Evolutionary conservation across 352 stramenopile species (phyloP), one percentile per base, ranked within the genome.

Genomic region (Aphanomyces euteiches): DNA sequence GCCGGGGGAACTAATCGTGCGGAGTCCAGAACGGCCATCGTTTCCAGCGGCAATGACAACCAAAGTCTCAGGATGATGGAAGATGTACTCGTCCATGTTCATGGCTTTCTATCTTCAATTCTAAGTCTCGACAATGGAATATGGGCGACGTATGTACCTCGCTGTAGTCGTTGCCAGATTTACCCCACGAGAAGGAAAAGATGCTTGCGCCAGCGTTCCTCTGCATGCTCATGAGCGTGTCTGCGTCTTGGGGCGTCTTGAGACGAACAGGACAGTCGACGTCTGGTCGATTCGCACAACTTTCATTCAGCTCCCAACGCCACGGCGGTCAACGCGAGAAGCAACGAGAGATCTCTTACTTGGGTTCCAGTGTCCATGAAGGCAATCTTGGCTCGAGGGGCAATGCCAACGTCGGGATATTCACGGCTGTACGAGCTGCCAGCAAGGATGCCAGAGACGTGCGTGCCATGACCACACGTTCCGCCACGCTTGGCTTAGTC

Each of bases 321-420:
- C 12, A 59, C 19, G n/a, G 10, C 3, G n/a, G 6, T 56, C 3
- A 17, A 7, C 10, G 19, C 60, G 17, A 13, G 15, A 58, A 4
- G 47, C 3, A 10, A 13, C 1, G 13, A 7, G 10, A n/a, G 8
- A 48, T 15, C 15, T 50, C 17, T 10, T 21, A 67, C 60, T 37
- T 92, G 85, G 8, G 72, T 78, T n/a, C 85, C 85, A 66, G 96
- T 92, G 64, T 97, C 90, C 83, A 97, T 96, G 67, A 97, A 95
- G 17, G 90, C 88, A 72, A 96, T 85, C 53, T 90, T 90, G 13
- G 90, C 76, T 10, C 74, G 78, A 60, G 83, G 75, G 0, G 90
- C 90, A 57, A 93, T 90, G 10, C 89, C 90, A 10, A 93, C 60
- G 61, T 90, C 67, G 7, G 69, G 40, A 17, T 80, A 53, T 43